These are phyloP conservation scores for Wickerhamomyces pijperi DNA, from an alignment of 805 yeast genomes.

Conservation along the genomic window DNA sequence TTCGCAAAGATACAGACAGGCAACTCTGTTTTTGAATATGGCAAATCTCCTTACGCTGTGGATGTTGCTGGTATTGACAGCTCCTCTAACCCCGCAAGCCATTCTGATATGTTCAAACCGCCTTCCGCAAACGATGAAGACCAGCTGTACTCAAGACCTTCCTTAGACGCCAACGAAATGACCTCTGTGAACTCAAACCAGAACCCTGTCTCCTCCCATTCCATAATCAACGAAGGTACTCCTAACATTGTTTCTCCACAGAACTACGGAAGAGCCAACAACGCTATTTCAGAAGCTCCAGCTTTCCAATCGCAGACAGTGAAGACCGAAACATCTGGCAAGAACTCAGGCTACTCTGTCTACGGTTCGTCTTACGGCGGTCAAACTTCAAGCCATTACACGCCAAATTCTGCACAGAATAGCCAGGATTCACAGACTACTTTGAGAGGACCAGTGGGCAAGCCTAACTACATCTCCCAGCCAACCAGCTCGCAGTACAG, in stretches of 20 bases:
- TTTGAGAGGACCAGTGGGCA: too few species aligned
- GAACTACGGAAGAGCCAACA: slow-evolving; percentile 14
- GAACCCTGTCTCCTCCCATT: background rate
- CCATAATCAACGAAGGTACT: slow-evolving; percentile 10
- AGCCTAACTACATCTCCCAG: too few species aligned
- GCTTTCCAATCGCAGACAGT: slow-evolving; percentile 14
- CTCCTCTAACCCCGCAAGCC: too few species aligned
- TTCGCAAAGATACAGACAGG: slow-evolving; percentile 2
- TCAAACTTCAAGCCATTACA: too few species aligned
- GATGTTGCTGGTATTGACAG: slow-evolving; percentile 17
- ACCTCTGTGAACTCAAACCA: background rate
- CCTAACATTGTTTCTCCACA: slow-evolving; percentile 17
- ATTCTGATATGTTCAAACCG: too few species aligned
- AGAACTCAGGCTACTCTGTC: background rate
- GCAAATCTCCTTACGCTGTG: slow-evolving; percentile 6
- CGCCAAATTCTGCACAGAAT: too few species aligned
- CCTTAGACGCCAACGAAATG: background rate
- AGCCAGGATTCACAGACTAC: too few species aligned
- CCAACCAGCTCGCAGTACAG: background rate
- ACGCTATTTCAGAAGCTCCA: slow-evolving; percentile 15
- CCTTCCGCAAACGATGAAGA: background rate
- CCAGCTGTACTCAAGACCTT: background rate
- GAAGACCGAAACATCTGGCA: slow-evolving; percentile 9
- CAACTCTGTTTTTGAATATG: slow-evolving; percentile 4
- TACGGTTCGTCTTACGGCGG: background rate